phyloP scores from a whole-genome alignment of 306 rosid genomes.

The Vicia sativa region DNA sequence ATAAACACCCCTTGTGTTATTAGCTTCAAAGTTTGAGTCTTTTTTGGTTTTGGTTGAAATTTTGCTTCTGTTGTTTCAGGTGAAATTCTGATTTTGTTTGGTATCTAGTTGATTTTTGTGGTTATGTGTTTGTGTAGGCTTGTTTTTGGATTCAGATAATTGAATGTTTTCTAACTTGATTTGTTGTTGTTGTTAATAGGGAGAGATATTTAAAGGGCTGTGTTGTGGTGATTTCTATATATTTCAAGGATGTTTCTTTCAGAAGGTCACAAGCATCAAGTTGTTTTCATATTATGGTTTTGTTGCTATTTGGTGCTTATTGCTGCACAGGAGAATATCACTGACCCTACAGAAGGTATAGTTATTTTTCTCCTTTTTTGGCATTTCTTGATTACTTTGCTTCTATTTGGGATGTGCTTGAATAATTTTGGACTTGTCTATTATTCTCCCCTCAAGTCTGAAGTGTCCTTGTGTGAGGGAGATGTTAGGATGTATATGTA shows the following conservation, averaged over 20 bases:
- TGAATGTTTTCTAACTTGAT: slow-evolving; percentile 28
- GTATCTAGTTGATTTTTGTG: slow-evolving; percentile 10
- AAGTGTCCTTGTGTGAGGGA: not conserved
- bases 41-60: not conserved
- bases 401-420: slow-evolving; percentile 14
- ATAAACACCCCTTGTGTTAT: slow-evolving; percentile 1
- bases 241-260: slow-evolving; percentile 56
- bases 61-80: slow-evolving; percentile 18
- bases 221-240: slow-evolving; percentile 32
- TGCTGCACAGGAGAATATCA: slow-evolving; percentile 44
- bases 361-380: not conserved
- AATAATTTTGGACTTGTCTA: not conserved
- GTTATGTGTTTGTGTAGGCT: slow-evolving; percentile 14
- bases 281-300: slow-evolving; percentile 50
- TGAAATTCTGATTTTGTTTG: not conserved
- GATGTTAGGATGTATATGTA: not conserved
- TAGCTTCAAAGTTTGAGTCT: slow-evolving; percentile 28
- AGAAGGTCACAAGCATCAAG: slow-evolving; percentile 46
- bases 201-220: slow-evolving; percentile 33
- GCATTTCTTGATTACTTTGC: slow-evolving; percentile 27
- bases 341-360: slow-evolving; percentile 66
- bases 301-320: slow-evolving; percentile 50
- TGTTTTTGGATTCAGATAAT: slow-evolving; percentile 24
- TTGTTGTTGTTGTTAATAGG: slow-evolving; percentile 43
- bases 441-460: slow-evolving; percentile 3